Percentiles rank a stretch among this genome's conserved stretches.
phyloP scores from a whole-genome alignment of 345 rosid species.

The Sonneratia caseolaris region DNA sequence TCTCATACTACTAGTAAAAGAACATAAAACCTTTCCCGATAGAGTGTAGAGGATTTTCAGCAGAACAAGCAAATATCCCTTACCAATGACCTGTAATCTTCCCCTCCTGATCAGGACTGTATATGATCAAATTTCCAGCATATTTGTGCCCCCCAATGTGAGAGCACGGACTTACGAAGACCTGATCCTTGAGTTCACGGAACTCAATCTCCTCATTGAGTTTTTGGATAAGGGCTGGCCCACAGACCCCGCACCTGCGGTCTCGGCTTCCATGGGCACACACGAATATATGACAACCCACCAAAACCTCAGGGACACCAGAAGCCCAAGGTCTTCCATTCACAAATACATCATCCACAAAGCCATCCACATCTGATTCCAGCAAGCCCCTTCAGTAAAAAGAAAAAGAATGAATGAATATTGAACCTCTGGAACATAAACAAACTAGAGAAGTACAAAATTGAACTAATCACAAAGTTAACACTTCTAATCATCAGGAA shows the following conservation, averaged over 20 bases:
- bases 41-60: not conserved
- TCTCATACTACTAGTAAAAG: not conserved
- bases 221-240: slow-evolving; percentile 71
- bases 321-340: slow-evolving; percentile 72
- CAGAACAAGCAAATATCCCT: slow-evolving; percentile 5
- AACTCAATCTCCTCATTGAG: slow-evolving; percentile 51
- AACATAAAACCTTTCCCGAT: not conserved
- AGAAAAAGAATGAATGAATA: not conserved
- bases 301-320: slow-evolving; percentile 40
- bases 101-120: slow-evolving; percentile 54
- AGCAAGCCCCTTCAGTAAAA: slow-evolving; percentile 39
- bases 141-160: slow-evolving; percentile 95
- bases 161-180: slow-evolving; percentile 67
- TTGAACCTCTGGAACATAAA: not conserved
- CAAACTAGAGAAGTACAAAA: not conserved
- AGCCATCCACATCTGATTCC: slow-evolving; percentile 53
- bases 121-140: slow-evolving; percentile 89
- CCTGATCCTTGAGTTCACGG: slow-evolving; percentile 51
- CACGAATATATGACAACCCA: slow-evolving; percentile 73
- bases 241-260: slow-evolving; percentile 94
- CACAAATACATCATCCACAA: slow-evolving; percentile 83
- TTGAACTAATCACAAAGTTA: not conserved
- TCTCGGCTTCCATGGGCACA: slow-evolving; percentile 93
- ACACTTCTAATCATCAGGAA: not conserved
- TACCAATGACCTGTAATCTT: slow-evolving; percentile 74